Evolutionary conservation across 306 rosid genomes (phyloP), one percentile per base, ranked within the genome.

Genomic region (Echinosophora koreensis): DNA sequence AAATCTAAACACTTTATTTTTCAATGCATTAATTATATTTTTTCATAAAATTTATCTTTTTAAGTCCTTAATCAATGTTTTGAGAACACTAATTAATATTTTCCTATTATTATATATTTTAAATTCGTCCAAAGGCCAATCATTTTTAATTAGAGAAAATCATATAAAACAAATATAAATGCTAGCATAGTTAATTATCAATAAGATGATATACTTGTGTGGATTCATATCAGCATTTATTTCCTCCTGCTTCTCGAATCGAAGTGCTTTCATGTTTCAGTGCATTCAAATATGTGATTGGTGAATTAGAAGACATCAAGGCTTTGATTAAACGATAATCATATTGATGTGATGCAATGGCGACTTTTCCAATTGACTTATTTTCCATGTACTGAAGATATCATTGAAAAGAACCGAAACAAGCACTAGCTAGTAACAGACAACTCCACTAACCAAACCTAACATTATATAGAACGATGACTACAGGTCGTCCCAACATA

Each of bases 311-410:
- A 32, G 66, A 57, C 27, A 32, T 69, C 17, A 69, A 58, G 0
- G 16, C 10, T 11, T 46, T 46, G 37, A 66, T 58, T 37, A 74
- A 41, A 49, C 12, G 15, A 17, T 16, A 70, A 61, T 56, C 44
- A 65, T 72, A 41, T 12, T 35, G 79, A 80, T 55, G 84, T 73
- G 69, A 73, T 44, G 74, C 32, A 47, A 34, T 39, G 18, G 28
- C 14, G 42, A 22, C 64, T 30, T 64, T 54, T 28, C 74, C 54
- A 54, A 51, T 30, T 28, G 28, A 49, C 30, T 30, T 30, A 35
- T 16, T 7, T 62, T 39, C 58, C 78, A 27, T 8, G 73, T 3
- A 52, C 30, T 41, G 14, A 55, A 42, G 37, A 34, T 42, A 69
- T 68, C 38, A 6, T 41, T 54, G 65, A 71, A 37, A 55, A 54